Percentiles rank a stretch among this genome's conserved stretches.
phyloP scores from a whole-genome alignment of 495 filamentous ascomycete species.

The Lasiosphaeris hirsuta region DNA sequence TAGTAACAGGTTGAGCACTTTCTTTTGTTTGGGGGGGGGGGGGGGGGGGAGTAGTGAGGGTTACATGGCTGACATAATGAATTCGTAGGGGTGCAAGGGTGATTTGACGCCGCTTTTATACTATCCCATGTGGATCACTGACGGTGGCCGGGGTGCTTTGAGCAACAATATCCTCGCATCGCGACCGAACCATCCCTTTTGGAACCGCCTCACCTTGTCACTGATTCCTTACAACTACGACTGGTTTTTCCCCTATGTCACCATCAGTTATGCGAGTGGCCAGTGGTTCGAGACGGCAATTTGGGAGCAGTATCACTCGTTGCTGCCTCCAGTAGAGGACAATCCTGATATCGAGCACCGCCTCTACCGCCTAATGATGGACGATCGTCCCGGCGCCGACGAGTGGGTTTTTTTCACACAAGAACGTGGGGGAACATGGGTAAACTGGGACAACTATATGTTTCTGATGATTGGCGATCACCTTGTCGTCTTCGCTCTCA shows the following conservation, averaged over 20 bases:
- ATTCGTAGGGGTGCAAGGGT: constrained; percentile 69
- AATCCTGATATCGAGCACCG: constrained; percentile 19
- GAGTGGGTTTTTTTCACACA: constrained; percentile 43
- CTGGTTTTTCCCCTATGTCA: constrained; percentile 82
- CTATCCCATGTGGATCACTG: constrained; percentile 80
- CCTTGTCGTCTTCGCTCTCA: constrained; percentile 38
- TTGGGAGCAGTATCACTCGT: constrained; percentile 67
- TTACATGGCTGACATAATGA: neutral
- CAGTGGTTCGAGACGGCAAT: constrained; percentile 81
- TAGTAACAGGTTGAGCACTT: constrained; percentile 23
- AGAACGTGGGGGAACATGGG: constrained; percentile 41
- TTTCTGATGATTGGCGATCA: constrained; percentile 36
- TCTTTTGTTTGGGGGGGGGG: too few species aligned
- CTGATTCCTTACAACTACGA: constrained; percentile 68
- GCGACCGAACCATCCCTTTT: constrained; percentile 79
- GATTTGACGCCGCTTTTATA: constrained; percentile 75
- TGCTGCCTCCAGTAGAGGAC: constrained; percentile 15
- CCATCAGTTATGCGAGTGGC: constrained; percentile 83
- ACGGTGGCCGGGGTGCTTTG: constrained; percentile 77
- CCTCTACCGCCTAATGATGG: constrained; percentile 42
- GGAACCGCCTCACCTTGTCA: constrained; percentile 66
- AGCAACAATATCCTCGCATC: constrained; percentile 87
- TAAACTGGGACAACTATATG: constrained; percentile 40
- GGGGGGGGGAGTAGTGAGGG: too few species aligned
- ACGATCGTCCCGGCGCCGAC: constrained; percentile 35